Base-by-base conservation (phyloP, 2,329 filamentous ascomycete genomes). In the Teratosphaeria nubilosa region DNA sequence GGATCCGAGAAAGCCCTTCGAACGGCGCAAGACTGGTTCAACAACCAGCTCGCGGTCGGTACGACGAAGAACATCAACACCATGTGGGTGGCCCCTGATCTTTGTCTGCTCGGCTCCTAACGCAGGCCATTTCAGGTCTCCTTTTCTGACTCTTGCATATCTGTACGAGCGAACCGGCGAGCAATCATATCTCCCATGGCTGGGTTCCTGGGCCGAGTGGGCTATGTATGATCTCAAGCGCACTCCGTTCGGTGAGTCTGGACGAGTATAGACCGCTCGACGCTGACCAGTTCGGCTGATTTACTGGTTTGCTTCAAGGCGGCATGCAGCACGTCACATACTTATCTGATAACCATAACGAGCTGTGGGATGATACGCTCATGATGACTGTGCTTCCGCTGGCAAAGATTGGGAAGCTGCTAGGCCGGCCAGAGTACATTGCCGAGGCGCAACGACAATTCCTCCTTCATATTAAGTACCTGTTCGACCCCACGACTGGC, bases 61-160 rank as follows among this genome's bases (percentile, higher is more conserved):
- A 91, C 88, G 3, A 90, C 86, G 45, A 91, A 91, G 71, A 91
- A 91, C 72, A 90, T 90, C 78, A 91, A 90, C 76, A 91, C 88
- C 16, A 90, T 91, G 87, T 30, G 14, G 10, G 51, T 92, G 88
- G 88, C 91, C 90, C 73, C 75, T 77, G 6, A 80, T 79, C 53
- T 84, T 87, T 9, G 85, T 90, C 78, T 0, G 84, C 84, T 58
- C 86, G 86, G 22, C 91, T 88, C 2, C 86, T 48, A 91, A 91
- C 71, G 91, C 91, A 72, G 90, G 90, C 78, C 90, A 90, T 76
- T 91, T 88, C 16, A 90, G 91, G 87, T 30, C 51, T 14, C 25
- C 85, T 0, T 88, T 91, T 71, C 75, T 91, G 22, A 89, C 88
- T 0, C 78, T 91, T 0, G 87, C 88, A 0, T 85, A 84, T 68